Base-by-base conservation (phyloP, 192 early-diverging fungal genomes). In the Helicostylum pulchrum region DNA sequence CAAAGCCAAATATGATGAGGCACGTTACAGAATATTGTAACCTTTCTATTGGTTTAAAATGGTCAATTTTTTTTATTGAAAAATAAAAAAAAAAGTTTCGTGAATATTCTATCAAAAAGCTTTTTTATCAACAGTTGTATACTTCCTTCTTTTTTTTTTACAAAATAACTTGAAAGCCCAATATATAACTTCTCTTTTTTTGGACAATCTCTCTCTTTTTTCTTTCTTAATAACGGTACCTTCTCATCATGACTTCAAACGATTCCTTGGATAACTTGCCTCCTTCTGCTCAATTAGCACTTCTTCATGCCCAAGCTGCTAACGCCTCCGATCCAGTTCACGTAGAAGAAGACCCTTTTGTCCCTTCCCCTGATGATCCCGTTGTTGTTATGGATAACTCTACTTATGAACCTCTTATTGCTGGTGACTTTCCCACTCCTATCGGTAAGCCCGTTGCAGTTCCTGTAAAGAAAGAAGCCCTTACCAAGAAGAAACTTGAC, bases 401-500 rank as follows among this genome's bases (percentile, higher is more conserved):
- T 32, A 23, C 49, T 17, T 62, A 53, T 52, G 60, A 73, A 46
- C 66, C 66, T 17, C 47, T 64, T 15, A 64, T 67, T 49, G 66
- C 65, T 51, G 72, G 57, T 57, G 65, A 67, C 30, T 64, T 58
- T 44, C 63, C 64, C 30, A 61, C 70, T 8, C 65, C 72, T n/a
- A 61, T 68, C 48, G 65, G 60, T 20, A 50, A 67, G 42, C 59
- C 72, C 14, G 47, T 62, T 9, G n/a, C 53, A 12, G 23, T 30
- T 11, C n/a, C 59, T 58, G 55, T 55, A 21, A 65, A 44, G 19
- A 14, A 30, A 10, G 51, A 45, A 21, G 50, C 50, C 12, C 52
- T 63, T 44, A 55, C 54, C 21, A 66, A 66, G 36, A 51, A 48
- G 19, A 67, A 62, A n/a, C 66, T 82, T 19, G 88, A 89, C 69